Percentiles rank a stretch among this genome's conserved stretches.
These are phyloP conservation scores for Camellia sinensis DNA, from an alignment of 148 eudicot genomes.

Conservation along the genomic window DNA sequence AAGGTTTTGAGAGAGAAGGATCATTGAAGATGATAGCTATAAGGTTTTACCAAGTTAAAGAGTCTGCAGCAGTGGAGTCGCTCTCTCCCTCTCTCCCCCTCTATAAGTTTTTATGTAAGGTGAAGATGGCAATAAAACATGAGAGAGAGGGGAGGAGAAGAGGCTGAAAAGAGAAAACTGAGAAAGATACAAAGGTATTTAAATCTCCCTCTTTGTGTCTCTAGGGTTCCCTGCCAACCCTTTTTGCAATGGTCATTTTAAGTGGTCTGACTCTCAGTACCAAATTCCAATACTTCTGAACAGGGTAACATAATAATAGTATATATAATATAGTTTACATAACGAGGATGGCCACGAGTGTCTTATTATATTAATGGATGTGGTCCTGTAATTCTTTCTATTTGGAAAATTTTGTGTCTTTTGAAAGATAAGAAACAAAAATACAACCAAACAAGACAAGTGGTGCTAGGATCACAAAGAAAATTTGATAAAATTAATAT, in stretches of 20 bases:
- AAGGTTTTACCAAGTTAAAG: conserved; percentile 2
- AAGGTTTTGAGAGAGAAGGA: not conserved
- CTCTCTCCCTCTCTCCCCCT: conserved; percentile 6
- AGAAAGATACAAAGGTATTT: conserved; percentile 15
- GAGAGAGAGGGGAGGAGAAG: conserved; percentile 5
- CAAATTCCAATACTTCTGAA: conserved; percentile 27
- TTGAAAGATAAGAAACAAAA: too few species aligned
- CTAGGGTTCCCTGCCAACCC: conserved; percentile 16
- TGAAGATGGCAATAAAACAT: not conserved
- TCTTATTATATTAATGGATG: conserved; percentile 18
- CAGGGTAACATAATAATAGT: not conserved
- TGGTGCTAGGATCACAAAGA: too few species aligned
- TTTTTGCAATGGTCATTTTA: conserved; percentile 12
- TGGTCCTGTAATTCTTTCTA: conserved; percentile 17
- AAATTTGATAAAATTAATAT: too few species aligned
- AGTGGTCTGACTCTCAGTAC: conserved; percentile 23
- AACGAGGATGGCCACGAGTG: conserved; percentile 32
- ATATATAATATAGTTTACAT: not conserved
- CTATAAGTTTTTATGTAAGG: not conserved
- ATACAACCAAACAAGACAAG: too few species aligned
- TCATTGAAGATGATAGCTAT: not conserved
- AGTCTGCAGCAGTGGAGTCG: not conserved
- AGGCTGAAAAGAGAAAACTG: conserved; percentile 6
- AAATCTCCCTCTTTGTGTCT: conserved; percentile 15
- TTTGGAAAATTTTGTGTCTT: too few species aligned